Evolutionary conservation across 352 stramenopile genomes (phyloP).

Genomic region (Phytophthora meadii): DNA sequence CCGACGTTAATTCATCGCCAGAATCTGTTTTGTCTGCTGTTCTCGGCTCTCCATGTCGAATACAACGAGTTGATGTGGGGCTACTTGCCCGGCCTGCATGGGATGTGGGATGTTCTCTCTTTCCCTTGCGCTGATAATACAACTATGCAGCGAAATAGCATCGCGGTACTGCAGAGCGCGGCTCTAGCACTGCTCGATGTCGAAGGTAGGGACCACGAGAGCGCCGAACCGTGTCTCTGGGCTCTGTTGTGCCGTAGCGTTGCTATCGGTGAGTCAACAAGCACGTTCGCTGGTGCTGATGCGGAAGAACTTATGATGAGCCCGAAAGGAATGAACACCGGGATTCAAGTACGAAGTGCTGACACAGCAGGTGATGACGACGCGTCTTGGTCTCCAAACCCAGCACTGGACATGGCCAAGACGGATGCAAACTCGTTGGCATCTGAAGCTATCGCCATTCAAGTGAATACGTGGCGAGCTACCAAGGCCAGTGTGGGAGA

Average conservation of each 20-base stretch:
- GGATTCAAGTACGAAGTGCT: slow-evolving; percentile 18
- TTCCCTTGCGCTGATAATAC: slow-evolving; percentile 41
- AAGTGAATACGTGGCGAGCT: slow-evolving; percentile 74
- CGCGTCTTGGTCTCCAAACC: slow-evolving; percentile 21
- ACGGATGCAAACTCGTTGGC: slow-evolving; percentile 36
- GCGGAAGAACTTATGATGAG: slow-evolving; percentile 73
- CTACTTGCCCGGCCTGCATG: slow-evolving; percentile 69
- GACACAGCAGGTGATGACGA: slow-evolving; percentile 28
- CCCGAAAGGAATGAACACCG: slow-evolving; percentile 56
- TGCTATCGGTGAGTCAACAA: slow-evolving; percentile 76
- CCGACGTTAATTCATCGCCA: slow-evolving; percentile 65
- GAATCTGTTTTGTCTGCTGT: slow-evolving; percentile 74
- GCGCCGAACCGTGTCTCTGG: slow-evolving; percentile 70
- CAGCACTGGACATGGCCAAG: slow-evolving; percentile 29
- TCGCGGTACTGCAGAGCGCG: slow-evolving; percentile 59
- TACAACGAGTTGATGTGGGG: slow-evolving; percentile 66
- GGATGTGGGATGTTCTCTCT: slow-evolving; percentile 71
- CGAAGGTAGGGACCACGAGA: slow-evolving; percentile 54
- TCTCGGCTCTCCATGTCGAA: slow-evolving; percentile 80
- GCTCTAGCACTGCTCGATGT: slow-evolving; percentile 74
- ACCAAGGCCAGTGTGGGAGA: slow-evolving; percentile 76
- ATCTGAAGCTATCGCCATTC: slow-evolving; percentile 50
- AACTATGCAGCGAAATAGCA: slow-evolving; percentile 40
- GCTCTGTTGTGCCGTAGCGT: slow-evolving; percentile 82
- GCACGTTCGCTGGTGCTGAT: slow-evolving; percentile 31